These are phyloP conservation scores for Cyberlindnera mycetangii DNA, from an alignment of 805 yeast species.

Conservation along the genomic window DNA sequence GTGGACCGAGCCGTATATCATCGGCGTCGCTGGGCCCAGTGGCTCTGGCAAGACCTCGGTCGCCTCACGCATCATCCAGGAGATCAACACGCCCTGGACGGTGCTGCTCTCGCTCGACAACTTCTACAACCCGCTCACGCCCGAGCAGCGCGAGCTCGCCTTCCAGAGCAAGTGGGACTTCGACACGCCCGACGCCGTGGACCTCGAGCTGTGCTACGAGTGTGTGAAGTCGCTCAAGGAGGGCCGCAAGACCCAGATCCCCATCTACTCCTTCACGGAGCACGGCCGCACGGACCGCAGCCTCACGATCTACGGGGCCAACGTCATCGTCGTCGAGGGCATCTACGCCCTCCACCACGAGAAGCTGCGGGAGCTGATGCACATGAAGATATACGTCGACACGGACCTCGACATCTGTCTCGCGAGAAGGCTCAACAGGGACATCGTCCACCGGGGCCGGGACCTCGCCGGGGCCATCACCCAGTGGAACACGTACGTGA, in stretches of 20 bases:
- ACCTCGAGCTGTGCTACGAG: slow-evolving; percentile 65
- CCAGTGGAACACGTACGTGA: slow-evolving; percentile 90
- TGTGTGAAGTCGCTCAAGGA: slow-evolving; percentile 64
- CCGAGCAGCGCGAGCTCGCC: slow-evolving; percentile 61
- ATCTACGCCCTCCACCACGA: slow-evolving; percentile 76
- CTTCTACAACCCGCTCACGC: slow-evolving; percentile 74
- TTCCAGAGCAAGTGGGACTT: slow-evolving; percentile 75
- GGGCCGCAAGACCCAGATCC: slow-evolving; percentile 66
- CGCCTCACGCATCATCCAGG: slow-evolving; percentile 75
- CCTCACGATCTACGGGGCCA: slow-evolving; percentile 88
- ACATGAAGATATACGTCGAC: slow-evolving; percentile 85
- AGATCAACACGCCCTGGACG: slow-evolving; percentile 89
- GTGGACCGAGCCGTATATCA: slow-evolving; percentile 84
- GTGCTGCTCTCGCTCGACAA: slow-evolving; percentile 86
- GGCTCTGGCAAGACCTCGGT: slow-evolving; percentile 96
- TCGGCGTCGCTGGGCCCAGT: slow-evolving; percentile 82
- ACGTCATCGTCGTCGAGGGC: slow-evolving; percentile 90
- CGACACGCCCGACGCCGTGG: slow-evolving; percentile 84
- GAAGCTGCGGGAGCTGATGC: slow-evolving; percentile 71
- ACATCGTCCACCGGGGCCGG: slow-evolving; percentile 81
- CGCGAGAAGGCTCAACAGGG: slow-evolving; percentile 84
- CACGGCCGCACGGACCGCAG: slow-evolving; percentile 59
- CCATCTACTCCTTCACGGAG: slow-evolving; percentile 63
- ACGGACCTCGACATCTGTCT: slow-evolving; percentile 92
- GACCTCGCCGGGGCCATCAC: slow-evolving; percentile 76